Conservation (phyloP, 495 filamentous ascomycete species). For the Xylaria curta region DNA sequence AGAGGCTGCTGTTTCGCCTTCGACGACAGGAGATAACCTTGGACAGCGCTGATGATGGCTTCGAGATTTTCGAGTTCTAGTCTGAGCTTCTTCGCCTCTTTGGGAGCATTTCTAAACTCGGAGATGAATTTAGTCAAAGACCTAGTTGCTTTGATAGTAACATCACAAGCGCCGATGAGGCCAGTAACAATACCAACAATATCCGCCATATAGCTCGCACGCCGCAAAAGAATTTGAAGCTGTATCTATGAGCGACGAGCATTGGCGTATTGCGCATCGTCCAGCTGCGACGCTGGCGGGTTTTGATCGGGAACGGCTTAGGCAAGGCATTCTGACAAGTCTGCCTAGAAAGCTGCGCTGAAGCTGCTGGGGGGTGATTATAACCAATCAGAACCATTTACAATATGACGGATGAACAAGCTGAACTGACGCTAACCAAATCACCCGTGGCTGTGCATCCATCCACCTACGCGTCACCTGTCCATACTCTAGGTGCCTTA, state of each 20-base stretch:
- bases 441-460: background rate
- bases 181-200: background rate
- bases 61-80: background rate
- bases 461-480: background rate
- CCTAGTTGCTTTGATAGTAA: background rate
- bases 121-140: background rate
- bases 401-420: background rate
- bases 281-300: background rate
- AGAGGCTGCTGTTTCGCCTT: conserved; percentile 1
- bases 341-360: background rate
- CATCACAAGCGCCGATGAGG: background rate
- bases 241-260: background rate
- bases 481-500: background rate
- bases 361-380: background rate
- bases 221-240: background rate
- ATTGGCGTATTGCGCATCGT: background rate
- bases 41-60: background rate
- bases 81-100: background rate
- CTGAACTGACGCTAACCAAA: background rate
- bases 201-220: background rate
- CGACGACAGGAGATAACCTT: background rate
- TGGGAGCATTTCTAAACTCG: background rate
- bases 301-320: background rate
- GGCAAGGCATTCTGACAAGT: background rate
- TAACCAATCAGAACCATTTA: background rate